Evolutionary conservation across 805 yeast species (phyloP), one percentile per base, ranked within the genome.

Genomic region (Teunomyces aglyptinius): DNA sequence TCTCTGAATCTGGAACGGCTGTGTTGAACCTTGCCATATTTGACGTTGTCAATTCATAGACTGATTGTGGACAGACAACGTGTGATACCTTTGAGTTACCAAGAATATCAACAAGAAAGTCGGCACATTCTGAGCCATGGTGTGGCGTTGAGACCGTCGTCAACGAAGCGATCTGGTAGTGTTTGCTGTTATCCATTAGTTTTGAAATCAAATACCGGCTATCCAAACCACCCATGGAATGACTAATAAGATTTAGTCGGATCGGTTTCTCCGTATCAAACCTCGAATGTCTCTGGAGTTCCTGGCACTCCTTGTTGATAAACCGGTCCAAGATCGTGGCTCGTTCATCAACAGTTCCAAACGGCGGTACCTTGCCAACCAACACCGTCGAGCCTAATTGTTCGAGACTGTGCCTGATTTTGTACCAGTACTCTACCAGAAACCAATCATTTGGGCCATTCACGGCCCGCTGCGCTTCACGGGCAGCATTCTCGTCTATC

Each of bases 181-280:
- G 65, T 29, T 68, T 60, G 20, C 74, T 67, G 41, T 71, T 64
- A 18, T 56, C 51, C 41, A 58, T 59, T 3, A 86, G 60, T 41
- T 77, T 70, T 0, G 87, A 75, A 2, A 89, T 86, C 52, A 91
- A 64, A 59, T 82, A 88, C 43, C 97, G 68, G 28, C 90, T 80
- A 59, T 91, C 97, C 26, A 90, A 67, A 0, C 97, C 97, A 4
- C 97, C 97, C 97, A 90, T 89, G 0, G 96, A 89, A 60, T 90
- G 97, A 5, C 94, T 94, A 20, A 90, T 73, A 38, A 90, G 61
- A 58, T 91, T 91, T 12, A 90, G 74, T 49, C 81, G 82, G 16
- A 81, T 51, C 3, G 68, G 63, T 20, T 57, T 58, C 10, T 57
- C 51, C 2, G 8, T 8, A 5, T 7, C 39, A 41, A 13, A 46